Percentiles rank a stretch among this genome's conserved stretches.
These are phyloP conservation scores for Auricularia cornea DNA, from an alignment of 768 basidiomycete species.

Conservation along the genomic window DNA sequence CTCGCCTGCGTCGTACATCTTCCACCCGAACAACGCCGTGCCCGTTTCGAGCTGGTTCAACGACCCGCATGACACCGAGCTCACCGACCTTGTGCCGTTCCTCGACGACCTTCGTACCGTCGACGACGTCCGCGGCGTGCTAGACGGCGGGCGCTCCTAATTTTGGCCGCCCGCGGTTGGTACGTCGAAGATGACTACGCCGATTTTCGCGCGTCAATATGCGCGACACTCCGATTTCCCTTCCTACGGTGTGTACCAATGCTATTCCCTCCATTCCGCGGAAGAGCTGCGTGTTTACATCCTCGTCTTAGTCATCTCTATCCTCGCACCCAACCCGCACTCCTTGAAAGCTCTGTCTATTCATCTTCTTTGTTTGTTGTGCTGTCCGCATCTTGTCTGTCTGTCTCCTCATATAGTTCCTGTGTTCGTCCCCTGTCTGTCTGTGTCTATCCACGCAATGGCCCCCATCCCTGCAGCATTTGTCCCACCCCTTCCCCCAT, in stretches of 20 bases:
- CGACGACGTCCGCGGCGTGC: constrained; percentile 37
- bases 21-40: constrained; percentile 46
- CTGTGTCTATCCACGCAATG: not conserved
- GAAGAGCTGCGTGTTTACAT: too few relatives aligned
- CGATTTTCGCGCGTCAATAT: too few relatives aligned
- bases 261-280: too few relatives aligned
- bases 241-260: too few relatives aligned
- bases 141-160: constrained; percentile 29
- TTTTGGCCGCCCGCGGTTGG: too few relatives aligned
- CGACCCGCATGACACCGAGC: constrained; percentile 40
- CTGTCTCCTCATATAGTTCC: not conserved
- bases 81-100: constrained; percentile 38
- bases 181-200: too few relatives aligned
- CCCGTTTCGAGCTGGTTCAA: constrained; percentile 47
- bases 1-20: constrained; percentile 43
- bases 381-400: not conserved
- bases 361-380: not conserved
- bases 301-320: too few relatives aligned
- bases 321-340: not conserved
- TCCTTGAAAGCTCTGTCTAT: not conserved
- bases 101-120: constrained; percentile 35
- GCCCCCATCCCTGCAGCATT: not conserved
- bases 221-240: too few relatives aligned
- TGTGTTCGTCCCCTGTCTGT: not conserved
- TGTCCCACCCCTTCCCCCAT: not conserved